Conservation (phyloP, 257 asterid species). For the Solanum pimpinellifolium region DNA sequence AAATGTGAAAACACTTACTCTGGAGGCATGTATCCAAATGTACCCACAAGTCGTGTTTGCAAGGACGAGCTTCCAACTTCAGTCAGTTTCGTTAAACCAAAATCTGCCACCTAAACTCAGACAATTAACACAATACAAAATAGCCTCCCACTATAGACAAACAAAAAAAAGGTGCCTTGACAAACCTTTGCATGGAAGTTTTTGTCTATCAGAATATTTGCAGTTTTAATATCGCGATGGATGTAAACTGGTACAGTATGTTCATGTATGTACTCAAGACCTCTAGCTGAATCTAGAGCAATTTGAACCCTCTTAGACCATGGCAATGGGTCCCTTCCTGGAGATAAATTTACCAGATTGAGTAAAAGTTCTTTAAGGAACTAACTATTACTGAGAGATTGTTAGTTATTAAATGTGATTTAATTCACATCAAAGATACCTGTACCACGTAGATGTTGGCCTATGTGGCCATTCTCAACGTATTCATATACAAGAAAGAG, state of each 20-base stretch:
- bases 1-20: conserved; percentile 47
- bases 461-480: conserved; percentile 83
- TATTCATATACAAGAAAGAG: conserved; percentile 92
- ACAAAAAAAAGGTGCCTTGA: conserved; percentile 1
- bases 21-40: conserved; percentile 98
- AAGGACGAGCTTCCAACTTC: conserved; percentile 78
- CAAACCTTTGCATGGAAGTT: conserved; percentile 81
- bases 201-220: conserved; percentile 85
- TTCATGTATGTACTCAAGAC: conserved; percentile 96
- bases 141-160: background rate
- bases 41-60: conserved; percentile 91
- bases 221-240: conserved; percentile 95
- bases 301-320: conserved; percentile 90
- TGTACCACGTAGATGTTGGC: conserved; percentile 80
- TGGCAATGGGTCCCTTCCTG: conserved; percentile 73
- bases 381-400: background rate
- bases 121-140: background rate
- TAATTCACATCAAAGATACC: conserved; percentile 25
- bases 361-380: background rate
- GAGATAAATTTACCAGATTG: conserved; percentile 6
- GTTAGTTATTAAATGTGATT: background rate
- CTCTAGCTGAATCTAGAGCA: conserved; percentile 96
- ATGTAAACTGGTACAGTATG: conserved; percentile 93
- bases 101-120: conserved; percentile 79
- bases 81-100: conserved; percentile 84